phyloP scores from a whole-genome alignment of 2,329 filamentous ascomycete genomes.

The Pyricularia grisea region DNA sequence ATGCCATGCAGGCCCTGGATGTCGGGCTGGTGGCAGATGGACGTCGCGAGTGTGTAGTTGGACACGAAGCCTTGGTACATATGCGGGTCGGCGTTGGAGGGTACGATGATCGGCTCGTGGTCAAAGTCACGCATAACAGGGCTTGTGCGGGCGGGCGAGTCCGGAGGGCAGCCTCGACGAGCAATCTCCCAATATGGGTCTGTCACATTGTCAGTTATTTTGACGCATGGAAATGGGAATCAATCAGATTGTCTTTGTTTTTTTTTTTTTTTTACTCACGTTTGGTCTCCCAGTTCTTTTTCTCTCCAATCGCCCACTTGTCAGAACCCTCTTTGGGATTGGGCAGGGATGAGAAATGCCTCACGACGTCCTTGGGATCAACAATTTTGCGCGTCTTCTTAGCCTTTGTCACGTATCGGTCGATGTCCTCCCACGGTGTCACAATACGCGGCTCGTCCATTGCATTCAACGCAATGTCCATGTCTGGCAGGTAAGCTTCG shows the following conservation, averaged over 20 bases:
- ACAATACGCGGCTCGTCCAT: conserved; percentile 60
- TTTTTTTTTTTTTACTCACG: conserved; percentile 32
- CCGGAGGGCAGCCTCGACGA: conserved; percentile 50
- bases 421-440: conserved; percentile 53
- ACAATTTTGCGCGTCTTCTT: conserved; percentile 34
- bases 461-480: conserved; percentile 57
- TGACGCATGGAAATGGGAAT: neutral
- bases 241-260: too few species aligned
- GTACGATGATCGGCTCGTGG: conserved; percentile 33
- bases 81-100: conserved; percentile 36
- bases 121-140: conserved; percentile 33
- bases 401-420: conserved; percentile 42
- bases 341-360: conserved; percentile 32
- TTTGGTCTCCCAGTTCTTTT: conserved; percentile 41
- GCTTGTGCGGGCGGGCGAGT: conserved; percentile 47
- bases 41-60: conserved; percentile 51
- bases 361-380: conserved; percentile 32
- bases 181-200: conserved; percentile 49
- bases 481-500: conserved; percentile 50
- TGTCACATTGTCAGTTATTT: conserved; percentile 16
- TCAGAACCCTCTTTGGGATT: conserved; percentile 24
- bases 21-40: conserved; percentile 58
- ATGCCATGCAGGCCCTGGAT: conserved; percentile 55
- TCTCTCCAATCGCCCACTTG: conserved; percentile 21
- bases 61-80: conserved; percentile 47